Conservation (phyloP, 305 asterid species). For the Fraxinus greggii region DNA sequence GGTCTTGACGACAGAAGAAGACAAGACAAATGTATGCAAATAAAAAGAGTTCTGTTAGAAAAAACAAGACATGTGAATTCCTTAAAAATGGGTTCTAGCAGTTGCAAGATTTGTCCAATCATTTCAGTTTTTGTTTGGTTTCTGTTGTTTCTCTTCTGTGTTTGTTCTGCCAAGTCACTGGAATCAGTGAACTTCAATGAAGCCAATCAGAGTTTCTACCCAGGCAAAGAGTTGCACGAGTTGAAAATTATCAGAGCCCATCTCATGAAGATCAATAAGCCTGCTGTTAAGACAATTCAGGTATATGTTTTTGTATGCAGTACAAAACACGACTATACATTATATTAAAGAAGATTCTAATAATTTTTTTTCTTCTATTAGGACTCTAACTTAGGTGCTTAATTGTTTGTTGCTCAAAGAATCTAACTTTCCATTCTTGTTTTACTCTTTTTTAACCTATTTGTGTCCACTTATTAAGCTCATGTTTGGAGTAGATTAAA, state of each 20-base stretch:
- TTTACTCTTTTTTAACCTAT: neutral
- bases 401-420: neutral
- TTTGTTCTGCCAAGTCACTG: constrained; percentile 39
- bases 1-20: constrained; percentile 39
- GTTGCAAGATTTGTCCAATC: constrained; percentile 49
- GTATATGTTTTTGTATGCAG: constrained; percentile 24
- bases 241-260: constrained; percentile 50
- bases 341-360: neutral
- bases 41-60: constrained; percentile 25
- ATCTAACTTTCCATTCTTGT: neutral
- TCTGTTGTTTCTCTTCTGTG: constrained; percentile 42
- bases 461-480: neutral
- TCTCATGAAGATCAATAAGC: constrained; percentile 68
- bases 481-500: neutral
- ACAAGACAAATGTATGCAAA: constrained; percentile 41
- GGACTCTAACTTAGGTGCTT: neutral
- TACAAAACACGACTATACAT: no score
- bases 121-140: constrained; percentile 52
- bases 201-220: constrained; percentile 47
- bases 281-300: constrained; percentile 70
- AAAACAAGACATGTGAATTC: constrained; percentile 30
- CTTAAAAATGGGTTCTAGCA: constrained; percentile 37
- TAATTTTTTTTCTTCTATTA: neutral
- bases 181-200: constrained; percentile 36
- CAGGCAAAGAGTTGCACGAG: constrained; percentile 44